A percentile compares a stretch with the other conserved stretches of the same genome.
These are phyloP conservation scores for Phyllosticta paracitricarpa DNA, from an alignment of 2,329 filamentous ascomycete genomes.

Conservation along the genomic window DNA sequence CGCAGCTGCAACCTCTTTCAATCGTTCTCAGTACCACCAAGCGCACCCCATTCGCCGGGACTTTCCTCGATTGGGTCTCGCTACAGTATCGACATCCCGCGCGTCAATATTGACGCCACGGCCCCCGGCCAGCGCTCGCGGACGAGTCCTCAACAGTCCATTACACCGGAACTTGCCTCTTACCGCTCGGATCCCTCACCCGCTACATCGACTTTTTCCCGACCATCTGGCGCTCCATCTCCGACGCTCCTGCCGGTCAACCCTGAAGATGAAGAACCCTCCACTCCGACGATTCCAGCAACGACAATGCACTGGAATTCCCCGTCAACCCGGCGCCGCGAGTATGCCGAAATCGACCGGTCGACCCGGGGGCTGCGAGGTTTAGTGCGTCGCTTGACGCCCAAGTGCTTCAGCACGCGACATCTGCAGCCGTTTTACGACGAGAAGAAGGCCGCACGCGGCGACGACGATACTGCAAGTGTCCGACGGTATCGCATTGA, in stretches of 20 bases:
- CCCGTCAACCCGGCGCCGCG: slow-evolving; percentile 21
- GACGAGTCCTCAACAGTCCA: background rate
- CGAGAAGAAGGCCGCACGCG: background rate
- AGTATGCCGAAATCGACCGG: slow-evolving; percentile 29
- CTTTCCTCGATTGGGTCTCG: background rate
- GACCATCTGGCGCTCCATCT: background rate
- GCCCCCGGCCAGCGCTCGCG: background rate
- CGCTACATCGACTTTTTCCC: background rate
- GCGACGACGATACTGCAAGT: slow-evolving; percentile 22
- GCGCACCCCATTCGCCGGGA: slow-evolving; percentile 6
- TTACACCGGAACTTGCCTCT: background rate
- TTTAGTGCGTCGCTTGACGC: slow-evolving; percentile 21
- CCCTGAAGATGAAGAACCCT: background rate
- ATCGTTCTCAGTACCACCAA: background rate
- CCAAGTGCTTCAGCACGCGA: slow-evolving; percentile 23
- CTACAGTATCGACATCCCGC: slow-evolving; percentile 3
- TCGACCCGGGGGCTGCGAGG: slow-evolving; percentile 29
- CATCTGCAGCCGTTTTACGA: slow-evolving; percentile 26
- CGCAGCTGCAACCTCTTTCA: slow-evolving; percentile 25
- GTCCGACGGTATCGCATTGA: slow-evolving; percentile 28
- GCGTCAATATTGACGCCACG: background rate
- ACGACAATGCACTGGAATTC: slow-evolving; percentile 31
- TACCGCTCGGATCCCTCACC: background rate
- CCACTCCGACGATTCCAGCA: slow-evolving; percentile 10
- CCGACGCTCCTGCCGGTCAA: background rate